Conservation (phyloP, 305 asterid genomes). For the Solanum aculeatissimum region DNA sequence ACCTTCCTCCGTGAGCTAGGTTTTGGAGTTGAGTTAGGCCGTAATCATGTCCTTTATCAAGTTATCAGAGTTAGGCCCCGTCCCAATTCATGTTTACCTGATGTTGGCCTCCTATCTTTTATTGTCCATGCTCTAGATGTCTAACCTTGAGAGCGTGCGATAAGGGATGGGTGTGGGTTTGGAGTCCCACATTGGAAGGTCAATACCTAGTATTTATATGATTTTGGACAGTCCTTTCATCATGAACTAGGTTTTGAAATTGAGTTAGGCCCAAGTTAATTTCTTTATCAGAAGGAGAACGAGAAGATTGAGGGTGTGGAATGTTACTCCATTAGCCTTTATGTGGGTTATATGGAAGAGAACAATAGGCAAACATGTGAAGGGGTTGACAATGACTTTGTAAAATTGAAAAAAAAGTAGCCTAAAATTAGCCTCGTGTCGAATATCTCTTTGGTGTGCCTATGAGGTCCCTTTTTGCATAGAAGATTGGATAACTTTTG, state of each 20-base stretch:
- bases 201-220: not conserved
- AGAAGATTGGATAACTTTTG: not conserved
- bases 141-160: not conserved
- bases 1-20: not conserved
- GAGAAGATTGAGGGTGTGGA: not conserved
- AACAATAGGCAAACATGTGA: not conserved
- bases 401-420: not conserved
- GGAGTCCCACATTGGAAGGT: not conserved
- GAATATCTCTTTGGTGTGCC: not conserved
- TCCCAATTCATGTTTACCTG: not conserved
- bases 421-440: not conserved
- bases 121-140: not conserved
- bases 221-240: not conserved
- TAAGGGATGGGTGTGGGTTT: not conserved
- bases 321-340: not conserved
- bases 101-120: not conserved
- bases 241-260: not conserved
- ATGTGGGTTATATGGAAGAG: not conserved
- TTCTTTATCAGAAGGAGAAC: not conserved
- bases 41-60: not conserved
- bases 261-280: not conserved
- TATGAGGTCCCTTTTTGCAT: not conserved
- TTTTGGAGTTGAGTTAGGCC: not conserved
- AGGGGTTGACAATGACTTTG: not conserved
- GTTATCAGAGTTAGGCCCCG: not conserved